Evolutionary conservation across 352 stramenopile genomes (phyloP).

Genomic region (Pythium guiyangense): DNA sequence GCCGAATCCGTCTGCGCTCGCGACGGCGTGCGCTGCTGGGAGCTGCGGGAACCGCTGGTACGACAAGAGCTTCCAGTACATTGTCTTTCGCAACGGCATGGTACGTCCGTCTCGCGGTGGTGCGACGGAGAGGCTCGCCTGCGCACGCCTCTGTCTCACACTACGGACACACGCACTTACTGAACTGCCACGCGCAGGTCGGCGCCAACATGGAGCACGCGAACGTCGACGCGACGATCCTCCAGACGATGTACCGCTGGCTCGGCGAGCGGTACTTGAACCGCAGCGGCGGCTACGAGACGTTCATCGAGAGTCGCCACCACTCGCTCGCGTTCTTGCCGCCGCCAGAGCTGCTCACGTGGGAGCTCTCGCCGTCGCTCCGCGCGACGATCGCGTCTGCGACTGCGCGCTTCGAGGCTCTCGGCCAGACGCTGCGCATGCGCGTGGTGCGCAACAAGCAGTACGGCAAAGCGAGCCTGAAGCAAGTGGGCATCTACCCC

Average conservation of each 20-base stretch:
- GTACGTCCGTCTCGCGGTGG: conserved; percentile 11
- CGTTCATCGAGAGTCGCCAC: conserved; percentile 56
- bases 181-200: conserved; percentile 28
- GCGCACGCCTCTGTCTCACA: no score
- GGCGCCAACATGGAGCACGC: conserved; percentile 93
- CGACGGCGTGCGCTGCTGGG: conserved; percentile 46
- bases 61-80: conserved; percentile 92
- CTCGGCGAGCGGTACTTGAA: conserved; percentile 58
- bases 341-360: conserved; percentile 48
- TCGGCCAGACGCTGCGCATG: conserved; percentile 73
- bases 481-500: conserved; percentile 74
- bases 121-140: no score
- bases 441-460: conserved; percentile 72
- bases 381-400: conserved; percentile 38
- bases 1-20: conserved; percentile 35
- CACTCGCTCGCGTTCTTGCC: conserved; percentile 52
- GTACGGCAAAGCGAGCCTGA: conserved; percentile 84
- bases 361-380: conserved; percentile 37
- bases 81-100: conserved; percentile 92
- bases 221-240: conserved; percentile 92
- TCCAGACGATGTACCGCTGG: conserved; percentile 60
- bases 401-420: conserved; percentile 56
- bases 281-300: conserved; percentile 54
- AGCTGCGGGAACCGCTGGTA: conserved; percentile 83
- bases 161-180: not conserved